Base-by-base conservation (phyloP, 2,329 filamentous ascomycete species). In the Alternaria triticina region DNA sequence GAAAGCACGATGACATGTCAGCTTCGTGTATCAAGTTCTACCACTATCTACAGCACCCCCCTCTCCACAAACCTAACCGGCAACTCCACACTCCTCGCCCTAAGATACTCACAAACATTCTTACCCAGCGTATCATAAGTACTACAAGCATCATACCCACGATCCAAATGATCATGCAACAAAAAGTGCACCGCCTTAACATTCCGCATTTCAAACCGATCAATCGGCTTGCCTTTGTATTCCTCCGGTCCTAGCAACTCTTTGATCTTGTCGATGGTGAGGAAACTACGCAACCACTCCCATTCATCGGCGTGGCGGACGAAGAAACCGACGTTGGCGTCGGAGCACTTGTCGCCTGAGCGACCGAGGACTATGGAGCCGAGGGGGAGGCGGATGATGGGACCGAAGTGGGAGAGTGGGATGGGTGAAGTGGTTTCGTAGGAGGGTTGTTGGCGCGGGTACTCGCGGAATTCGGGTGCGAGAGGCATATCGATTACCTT, bases 91-190 rank as follows among this genome's bases (percentile, higher is more conserved):
- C 75, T 77, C 65, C 81, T 82, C 22, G 80, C 80, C 50, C 83
- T 70, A 55, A 85, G 51, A 66, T 83, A 85, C 76, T 85, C 83
- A 13, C 74, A 79, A 43, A 79, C 74, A 22, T 83, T 83, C 77
- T 85, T 85, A 0, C 83, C 83, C 13, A 85, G 69, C 1, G 80
- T 82, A 68, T 85, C 83, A 49, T 84, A 83, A 1, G 78, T 78
- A 51, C 75, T 77, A 36, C 80, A 82, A 5, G 81, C 79, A 56
- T 82, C 79, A 69, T 81, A 83, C 0, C 82, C 82, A 0, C 82
- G 74, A 55, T 84, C 82, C 8, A 85, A 71, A 65, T 84, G 83
- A 65, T 85, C 83, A 58, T 84, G 78, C 22, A 85, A 68, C 44
- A 84, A 67, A 62, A 82, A 82, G 66, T 83, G 81, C 46, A 83